A percentile compares a stretch with the other conserved stretches of the same genome.
Conservation (phyloP, 345 rosid genomes). For the Garcia nutans region DNA sequence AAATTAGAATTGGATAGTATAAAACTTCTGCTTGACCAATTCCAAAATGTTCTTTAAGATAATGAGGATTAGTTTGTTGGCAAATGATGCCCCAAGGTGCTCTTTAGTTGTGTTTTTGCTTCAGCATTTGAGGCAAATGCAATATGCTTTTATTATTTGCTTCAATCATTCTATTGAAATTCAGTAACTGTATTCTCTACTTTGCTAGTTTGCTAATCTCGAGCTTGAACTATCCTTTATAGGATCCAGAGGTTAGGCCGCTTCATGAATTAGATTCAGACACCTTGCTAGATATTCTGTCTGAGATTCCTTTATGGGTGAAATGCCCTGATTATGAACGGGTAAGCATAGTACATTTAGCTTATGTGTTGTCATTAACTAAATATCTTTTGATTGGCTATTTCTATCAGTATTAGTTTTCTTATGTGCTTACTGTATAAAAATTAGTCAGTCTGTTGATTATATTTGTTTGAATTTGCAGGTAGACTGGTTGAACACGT, state of each 20-base stretch:
- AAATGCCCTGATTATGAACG: conserved; percentile 74
- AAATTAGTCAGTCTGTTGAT: neutral
- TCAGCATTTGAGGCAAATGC: neutral
- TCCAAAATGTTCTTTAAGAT: neutral
- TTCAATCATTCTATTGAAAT: neutral
- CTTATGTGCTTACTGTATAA: neutral
- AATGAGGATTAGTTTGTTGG: neutral
- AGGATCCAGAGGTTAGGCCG: conserved; percentile 60
- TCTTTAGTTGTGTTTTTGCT: neutral
- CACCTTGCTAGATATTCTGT: conserved; percentile 51
- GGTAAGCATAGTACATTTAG: conserved; percentile 32
- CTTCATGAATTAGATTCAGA: conserved; percentile 43
- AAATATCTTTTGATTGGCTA: neutral
- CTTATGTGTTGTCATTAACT: neutral
- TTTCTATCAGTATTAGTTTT: neutral
- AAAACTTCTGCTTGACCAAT: neutral
- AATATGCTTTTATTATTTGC: neutral
- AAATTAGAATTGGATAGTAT: neutral
- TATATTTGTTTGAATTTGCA: conserved; percentile 17
- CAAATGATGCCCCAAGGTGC: neutral
- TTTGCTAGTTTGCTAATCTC: neutral
- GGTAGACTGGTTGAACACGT: conserved; percentile 80
- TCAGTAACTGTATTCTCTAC: neutral
- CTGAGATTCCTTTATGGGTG: conserved; percentile 73
- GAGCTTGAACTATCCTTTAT: conserved; percentile 12